Evolutionary conservation across 768 basidiomycete species (phyloP), one percentile per base, ranked within the genome.

Genomic region (Pilatotrama ljubarskyi): DNA sequence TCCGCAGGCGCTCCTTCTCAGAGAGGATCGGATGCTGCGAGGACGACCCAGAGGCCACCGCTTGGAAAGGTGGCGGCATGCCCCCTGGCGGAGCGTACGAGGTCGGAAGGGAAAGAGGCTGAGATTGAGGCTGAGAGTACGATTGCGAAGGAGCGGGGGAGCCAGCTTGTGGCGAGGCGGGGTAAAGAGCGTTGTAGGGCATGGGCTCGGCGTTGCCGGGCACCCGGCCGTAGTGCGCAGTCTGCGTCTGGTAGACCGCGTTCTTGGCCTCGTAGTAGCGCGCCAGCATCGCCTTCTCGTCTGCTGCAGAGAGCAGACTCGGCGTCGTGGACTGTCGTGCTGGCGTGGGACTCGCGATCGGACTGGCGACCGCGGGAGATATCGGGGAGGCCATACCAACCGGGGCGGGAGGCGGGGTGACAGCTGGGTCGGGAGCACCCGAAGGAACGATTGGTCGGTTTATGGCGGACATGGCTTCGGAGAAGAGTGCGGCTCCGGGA

Each of bases 1-100:
- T 76, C 42, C 87, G 81, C 55, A 91, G 62, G 20, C 80, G 75
- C 67, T 90, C 91, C 70, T 93, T 93, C 71, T 93, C 91, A 6
- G 74, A 75, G 48, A 78, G 38, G 36, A 72, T 81, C 61, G 73
- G 52, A 70, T 78, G 66, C 68, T 74, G 68, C 40, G 68, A 64
- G 5, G 70, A 72, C 36, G 74, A 75, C 46, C 72, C 74, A 18
- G 75, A 70, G 5, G 72, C 48, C n/a, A n/a, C n/a, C 20, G 83
- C 81, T 13, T 38, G 46, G 64, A 85, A 86, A 1, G 86, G 77
- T 5, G 86, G 86, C 7, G 85, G 85, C 43, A 77, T 68, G 35
- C 78, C 78, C 5, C 70, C 66, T 35, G 68, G 63, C 46, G 70
- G 76, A 5, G 74, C 25, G 66, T 11, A 20, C 64, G 59, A 24